Percentiles rank a stretch among this genome's conserved stretches.
These are phyloP conservation scores for Salmacisia buchloeana DNA, from an alignment of 1,284 basidiomycete genomes.

Conservation along the genomic window DNA sequence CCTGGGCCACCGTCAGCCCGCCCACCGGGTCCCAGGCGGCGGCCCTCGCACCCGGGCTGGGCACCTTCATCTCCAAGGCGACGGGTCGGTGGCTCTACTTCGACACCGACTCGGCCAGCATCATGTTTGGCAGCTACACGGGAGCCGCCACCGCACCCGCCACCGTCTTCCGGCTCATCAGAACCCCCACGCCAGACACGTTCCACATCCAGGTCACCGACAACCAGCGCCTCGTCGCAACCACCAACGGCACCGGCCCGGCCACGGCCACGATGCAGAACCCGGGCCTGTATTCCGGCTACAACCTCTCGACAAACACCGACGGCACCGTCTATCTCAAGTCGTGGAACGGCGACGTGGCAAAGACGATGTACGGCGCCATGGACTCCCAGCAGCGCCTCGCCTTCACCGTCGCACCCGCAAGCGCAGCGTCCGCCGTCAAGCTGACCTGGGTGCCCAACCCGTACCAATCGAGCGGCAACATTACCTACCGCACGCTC, in stretches of 20 bases:
- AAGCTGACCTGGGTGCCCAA: constrained; percentile 6
- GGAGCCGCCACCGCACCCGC: neutral
- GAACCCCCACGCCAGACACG: neutral
- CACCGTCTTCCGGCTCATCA: constrained; percentile 8
- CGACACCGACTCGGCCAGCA: neutral
- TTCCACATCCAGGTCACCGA: constrained; percentile 3
- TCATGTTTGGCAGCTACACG: neutral
- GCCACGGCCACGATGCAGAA: neutral
- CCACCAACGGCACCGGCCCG: neutral
- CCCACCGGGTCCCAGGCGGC: too few relatives aligned
- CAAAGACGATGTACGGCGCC: constrained; percentile 8
- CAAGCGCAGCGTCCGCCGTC: neutral
- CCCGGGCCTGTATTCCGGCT: neutral
- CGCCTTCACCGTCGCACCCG: neutral
- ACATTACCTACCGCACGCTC: constrained; percentile 5
- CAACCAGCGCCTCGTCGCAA: neutral
- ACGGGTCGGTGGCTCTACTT: constrained; percentile 6
- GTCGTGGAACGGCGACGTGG: constrained; percentile 5
- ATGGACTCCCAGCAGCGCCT: constrained; percentile 4
- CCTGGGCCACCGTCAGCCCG: too few relatives aligned
- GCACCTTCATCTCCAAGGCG: neutral
- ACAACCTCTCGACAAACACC: neutral
- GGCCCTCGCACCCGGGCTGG: neutral
- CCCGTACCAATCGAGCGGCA: neutral
- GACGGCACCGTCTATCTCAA: constrained; percentile 3